These are phyloP conservation scores for Gossypium australe DNA, from an alignment of 345 rosid species.

Conservation along the genomic window DNA sequence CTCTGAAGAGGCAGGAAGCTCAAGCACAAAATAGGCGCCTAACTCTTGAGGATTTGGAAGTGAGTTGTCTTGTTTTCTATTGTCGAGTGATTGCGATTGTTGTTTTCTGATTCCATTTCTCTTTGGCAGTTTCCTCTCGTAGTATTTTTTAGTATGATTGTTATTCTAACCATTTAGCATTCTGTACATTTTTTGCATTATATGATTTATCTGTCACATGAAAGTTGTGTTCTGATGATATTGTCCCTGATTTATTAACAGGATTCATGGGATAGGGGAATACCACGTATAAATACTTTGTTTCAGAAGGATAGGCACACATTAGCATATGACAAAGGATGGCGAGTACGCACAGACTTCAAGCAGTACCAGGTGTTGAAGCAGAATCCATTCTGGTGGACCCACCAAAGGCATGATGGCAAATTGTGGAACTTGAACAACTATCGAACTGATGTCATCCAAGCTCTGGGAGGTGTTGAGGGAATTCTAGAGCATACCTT, in stretches of 20 bases:
- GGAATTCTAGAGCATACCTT: conserved; percentile 97
- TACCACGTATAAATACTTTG: conserved; percentile 96
- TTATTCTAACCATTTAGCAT: background rate
- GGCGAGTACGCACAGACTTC: conserved; percentile 99
- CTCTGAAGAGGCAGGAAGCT: conserved; percentile 98
- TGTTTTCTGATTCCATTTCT: background rate
- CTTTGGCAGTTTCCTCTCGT: background rate
- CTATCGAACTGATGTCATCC: conserved; percentile 98
- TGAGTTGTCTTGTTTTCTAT: conserved; percentile 25
- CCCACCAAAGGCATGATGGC: conserved; percentile 99
- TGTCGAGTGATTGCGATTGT: background rate
- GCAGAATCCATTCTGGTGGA: conserved; percentile 99
- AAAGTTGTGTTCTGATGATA: conserved; percentile 2
- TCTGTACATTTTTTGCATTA: background rate
- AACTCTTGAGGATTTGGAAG: conserved; percentile 97
- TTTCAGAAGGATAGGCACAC: conserved; percentile 98
- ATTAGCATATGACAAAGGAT: conserved; percentile 94
- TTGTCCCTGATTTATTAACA: conserved; percentile 19
- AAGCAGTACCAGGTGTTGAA: conserved; percentile 98
- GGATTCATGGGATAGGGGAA: conserved; percentile 99
- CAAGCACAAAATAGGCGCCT: conserved; percentile 98
- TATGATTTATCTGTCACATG: no score
- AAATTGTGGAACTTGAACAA: conserved; percentile 98
- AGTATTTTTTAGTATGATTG: background rate
- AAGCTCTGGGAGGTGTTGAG: conserved; percentile 99